Evolutionary conservation across 1,284 basidiomycete genomes (phyloP), one percentile per base, ranked within the genome.

Genomic region (Xerocomus minutiporus): DNA sequence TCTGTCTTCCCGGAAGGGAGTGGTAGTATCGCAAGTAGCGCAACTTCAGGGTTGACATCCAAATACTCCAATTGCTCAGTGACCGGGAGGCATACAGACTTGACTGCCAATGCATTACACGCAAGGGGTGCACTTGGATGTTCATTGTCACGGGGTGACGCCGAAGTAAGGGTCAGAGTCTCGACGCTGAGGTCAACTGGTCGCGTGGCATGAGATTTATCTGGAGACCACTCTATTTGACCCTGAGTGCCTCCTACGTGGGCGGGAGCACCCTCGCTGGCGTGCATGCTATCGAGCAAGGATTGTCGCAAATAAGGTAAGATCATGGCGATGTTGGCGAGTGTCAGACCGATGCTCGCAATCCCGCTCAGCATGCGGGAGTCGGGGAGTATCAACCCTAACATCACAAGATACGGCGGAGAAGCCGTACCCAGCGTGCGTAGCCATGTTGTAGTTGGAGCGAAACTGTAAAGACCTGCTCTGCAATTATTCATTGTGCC

Each of bases 321-420:
- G 50, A 68, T 55, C 45, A 50, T 32, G 48, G 54, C 66, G 35
- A 64, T 64, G 45, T 64, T 63, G 29, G 42, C 48, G 32, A 68
- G 59, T 6, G 64, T 67, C 50, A 65, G 42, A 3, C 66, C 66
- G 17, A 68, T 56, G 40, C 61, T 51, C 17, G 63, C 66, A 7
- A 65, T 47, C 12, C 63, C 63, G 8, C 32, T 52, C 23, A 64
- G 26, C 42, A 68, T 62, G 50, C 66, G 66, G 20, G 63, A 68
- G 48, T 65, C 54, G 2, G 66, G 63, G 40, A 68, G 66, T 43
- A 53, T 57, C 43, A 64, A 48, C 2, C 63, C 61, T 15, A 68
- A 48, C 42, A 52, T 34, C 13, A 65, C 65, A 23, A 67, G 63
- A 35, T 48, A 39, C 26, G 66, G 63, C 3, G 66, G 63, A 17